Percentiles rank a stretch among this genome's conserved stretches.
phyloP scores from a whole-genome alignment of 176 grass and related monocot genomes.

The Avena eriantha region DNA sequence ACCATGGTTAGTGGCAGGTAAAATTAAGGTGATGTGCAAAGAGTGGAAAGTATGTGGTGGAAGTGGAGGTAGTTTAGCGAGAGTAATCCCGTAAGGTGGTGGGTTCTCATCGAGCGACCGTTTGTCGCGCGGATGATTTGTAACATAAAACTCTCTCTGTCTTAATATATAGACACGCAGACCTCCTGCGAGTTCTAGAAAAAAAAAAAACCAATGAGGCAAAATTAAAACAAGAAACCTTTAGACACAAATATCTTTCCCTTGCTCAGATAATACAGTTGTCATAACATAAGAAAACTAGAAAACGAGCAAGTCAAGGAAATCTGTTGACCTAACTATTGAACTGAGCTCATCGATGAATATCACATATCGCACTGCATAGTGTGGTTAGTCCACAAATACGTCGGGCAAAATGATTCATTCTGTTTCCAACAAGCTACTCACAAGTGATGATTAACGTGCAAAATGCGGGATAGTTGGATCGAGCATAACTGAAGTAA shows the following conservation, averaged over 20 bases:
- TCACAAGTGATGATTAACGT: slow-evolving; percentile 17
- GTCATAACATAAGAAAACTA: background rate
- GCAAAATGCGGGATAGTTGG: background rate
- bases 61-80: too few species aligned
- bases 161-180: too few species aligned
- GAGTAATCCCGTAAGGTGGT: too few species aligned
- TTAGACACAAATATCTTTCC: background rate
- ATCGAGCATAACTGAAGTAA: background rate
- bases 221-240: background rate
- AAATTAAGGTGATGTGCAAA: too few species aligned
- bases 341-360: background rate
- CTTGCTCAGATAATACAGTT: background rate
- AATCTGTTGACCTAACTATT: background rate
- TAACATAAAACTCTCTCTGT: too few species aligned
- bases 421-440: background rate
- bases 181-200: too few species aligned
- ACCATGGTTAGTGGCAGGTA: too few species aligned
- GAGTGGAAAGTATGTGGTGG: too few species aligned
- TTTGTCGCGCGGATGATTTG: too few species aligned
- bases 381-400: slow-evolving; percentile 5
- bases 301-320: background rate
- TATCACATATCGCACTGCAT: background rate
- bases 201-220: background rate
- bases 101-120: too few species aligned
- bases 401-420: background rate